Evolutionary conservation across 1,284 basidiomycete genomes (phyloP), one percentile per base, ranked within the genome.

Genomic region (Mycena sp.): DNA sequence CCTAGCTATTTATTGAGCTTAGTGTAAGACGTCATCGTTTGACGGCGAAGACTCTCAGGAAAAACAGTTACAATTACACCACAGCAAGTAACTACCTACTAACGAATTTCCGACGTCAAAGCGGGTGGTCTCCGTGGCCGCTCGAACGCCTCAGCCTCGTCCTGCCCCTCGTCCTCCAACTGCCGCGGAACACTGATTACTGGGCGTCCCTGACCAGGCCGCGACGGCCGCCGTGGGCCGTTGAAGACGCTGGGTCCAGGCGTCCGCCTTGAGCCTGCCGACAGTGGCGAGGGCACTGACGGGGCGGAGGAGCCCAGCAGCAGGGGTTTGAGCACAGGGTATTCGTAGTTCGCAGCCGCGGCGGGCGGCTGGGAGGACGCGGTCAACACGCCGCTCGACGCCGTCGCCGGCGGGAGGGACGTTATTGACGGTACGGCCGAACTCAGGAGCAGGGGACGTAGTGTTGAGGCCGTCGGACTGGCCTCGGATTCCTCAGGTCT

Each of bases 101-200:
- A 19, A 21, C 40, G 38, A 29, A 17, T 9, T 29, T 30, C n/a
- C 40, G 32, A 21, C 43, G 40, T 63, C 43, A 72, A 43, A 26
- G 69, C 65, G 28, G 83, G 85, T 23, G 81, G 80, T 38, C 79
- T 78, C 65, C 83, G 74, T 29, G 81, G 84, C 48, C 78, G 75
- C 62, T 84, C 81, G 70, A 80, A 83, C 46, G 73, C 77, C 59
- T 71, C 77, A 29, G 77, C 74, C 51, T 66, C 67, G 43, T 73
- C 70, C 61, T 73, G 71, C 68, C 74, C 70, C 58, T 72, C 68
- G 62, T 69, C 64, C 48, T 70, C 65, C 45, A 72, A 69, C 51
- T 71, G 67, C 41, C 71, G 71, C 12, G 79, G 78, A 19, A 69
- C 73, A 67, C 77, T 77, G 29, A 82, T 80, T 50, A 59, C 12